Evolutionary conservation across 257 asterid genomes (phyloP), one percentile per base, ranked within the genome.

Genomic region (Orobanche coerulescens): DNA sequence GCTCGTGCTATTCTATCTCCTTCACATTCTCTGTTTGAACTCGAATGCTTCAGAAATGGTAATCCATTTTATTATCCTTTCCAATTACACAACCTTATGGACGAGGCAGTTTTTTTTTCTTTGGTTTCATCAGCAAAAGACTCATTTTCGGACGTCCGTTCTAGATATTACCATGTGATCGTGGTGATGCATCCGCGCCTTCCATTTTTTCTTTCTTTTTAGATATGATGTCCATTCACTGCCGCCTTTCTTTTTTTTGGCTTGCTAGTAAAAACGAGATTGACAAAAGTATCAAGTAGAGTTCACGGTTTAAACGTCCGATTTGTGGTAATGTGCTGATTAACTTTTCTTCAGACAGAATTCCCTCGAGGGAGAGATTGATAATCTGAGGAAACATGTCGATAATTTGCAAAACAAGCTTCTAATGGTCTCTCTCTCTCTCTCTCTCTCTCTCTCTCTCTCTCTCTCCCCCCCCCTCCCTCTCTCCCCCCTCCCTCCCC

Each of bases 331-430:
- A 33, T 67, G 55, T 71, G 39, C 73, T 68, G 77, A 84, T 77
- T 78, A 81, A 75, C 78, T 72, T 71, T 47, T 81, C 79, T 77
- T 80, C 79, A 81, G 95, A 79, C 95, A 92, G 98, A 86, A 85
- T 71, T 82, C 93, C 63, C 81, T 92, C 48, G 95, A 88, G 82
- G 82, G 82, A 58, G 95, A 92, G 76, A 70, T 86, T 47, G 85
- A 83, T 69, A 81, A 70, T 18, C 75, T 89, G 71, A 82, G 84
- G 75, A 89, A 61, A 71, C 64, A 75, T 76, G 65, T 73, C 54
- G 89, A 79, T 74, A 76, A 73, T 80, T 76, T 84, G 70, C 97
- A 79, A 59, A 78, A 73, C 80, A 90, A 86, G 78, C 76, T 84
- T 75, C 84, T 58, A 59, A 79, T 88, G 88, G 97, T 92, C 63